These are phyloP conservation scores for Waitea zeae DNA, from an alignment of 1,284 basidiomycete species.

Conservation along the genomic window DNA sequence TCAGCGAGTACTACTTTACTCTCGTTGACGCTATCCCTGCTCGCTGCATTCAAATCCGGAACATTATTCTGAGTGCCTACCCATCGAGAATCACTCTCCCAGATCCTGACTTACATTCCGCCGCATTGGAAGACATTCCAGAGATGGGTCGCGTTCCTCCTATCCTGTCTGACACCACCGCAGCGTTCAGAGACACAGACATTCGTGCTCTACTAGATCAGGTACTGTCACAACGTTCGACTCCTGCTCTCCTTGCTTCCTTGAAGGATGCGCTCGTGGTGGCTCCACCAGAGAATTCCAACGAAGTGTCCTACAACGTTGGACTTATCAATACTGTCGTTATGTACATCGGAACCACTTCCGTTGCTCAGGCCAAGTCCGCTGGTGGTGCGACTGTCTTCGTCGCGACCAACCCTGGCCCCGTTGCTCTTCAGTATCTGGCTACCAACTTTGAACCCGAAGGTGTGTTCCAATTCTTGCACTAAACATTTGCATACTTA, in stretches of 20 bases:
- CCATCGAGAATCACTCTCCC: conserved; percentile 78
- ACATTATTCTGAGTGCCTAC: conserved; percentile 93
- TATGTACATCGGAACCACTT: conserved; percentile 86
- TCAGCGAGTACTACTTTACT: conserved; percentile 93
- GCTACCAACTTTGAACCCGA: conserved; percentile 78
- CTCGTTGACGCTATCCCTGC: conserved; percentile 87
- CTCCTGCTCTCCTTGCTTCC: conserved; percentile 55
- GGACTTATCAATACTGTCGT: conserved; percentile 85
- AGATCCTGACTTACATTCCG: conserved; percentile 68
- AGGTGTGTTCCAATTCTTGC: conserved; percentile 27
- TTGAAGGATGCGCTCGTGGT: conserved; percentile 65
- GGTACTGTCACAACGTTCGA: conserved; percentile 58
- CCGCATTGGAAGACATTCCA: conserved; percentile 55
- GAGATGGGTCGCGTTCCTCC: conserved; percentile 86
- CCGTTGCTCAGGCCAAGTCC: conserved; percentile 73
- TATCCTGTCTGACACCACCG: conserved; percentile 81
- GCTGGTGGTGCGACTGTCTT: conserved; percentile 68
- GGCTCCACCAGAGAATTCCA: conserved; percentile 27
- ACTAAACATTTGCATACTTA: neutral
- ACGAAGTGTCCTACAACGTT: conserved; percentile 82
- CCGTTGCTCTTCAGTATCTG: conserved; percentile 68
- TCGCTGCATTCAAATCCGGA: conserved; percentile 90
- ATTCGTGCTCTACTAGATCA: conserved; percentile 68
- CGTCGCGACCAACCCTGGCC: conserved; percentile 65
- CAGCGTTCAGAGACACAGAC: conserved; percentile 64